These are phyloP conservation scores for Botrytis tulipae DNA, from an alignment of 2,329 filamentous ascomycete species.

Conservation along the genomic window DNA sequence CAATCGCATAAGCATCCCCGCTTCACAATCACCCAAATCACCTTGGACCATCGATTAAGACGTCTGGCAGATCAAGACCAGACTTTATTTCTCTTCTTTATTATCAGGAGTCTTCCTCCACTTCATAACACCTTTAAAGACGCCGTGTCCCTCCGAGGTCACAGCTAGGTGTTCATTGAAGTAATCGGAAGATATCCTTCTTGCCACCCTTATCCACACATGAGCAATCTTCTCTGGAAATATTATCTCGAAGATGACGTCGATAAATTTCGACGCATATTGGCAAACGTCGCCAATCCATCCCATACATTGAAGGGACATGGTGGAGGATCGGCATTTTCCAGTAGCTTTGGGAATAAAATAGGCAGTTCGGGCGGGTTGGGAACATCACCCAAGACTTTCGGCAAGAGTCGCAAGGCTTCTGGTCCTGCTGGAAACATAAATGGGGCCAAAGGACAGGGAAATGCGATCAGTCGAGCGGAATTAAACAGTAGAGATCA, in stretches of 20 bases:
- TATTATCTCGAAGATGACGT: constrained; percentile 97
- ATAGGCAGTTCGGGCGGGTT: constrained; percentile 36
- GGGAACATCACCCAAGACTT: constrained; percentile 50
- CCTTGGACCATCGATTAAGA: neutral
- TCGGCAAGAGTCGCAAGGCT: constrained; percentile 51
- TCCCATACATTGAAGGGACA: constrained; percentile 55
- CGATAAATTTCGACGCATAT: constrained; percentile 85
- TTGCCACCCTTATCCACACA: constrained; percentile 52
- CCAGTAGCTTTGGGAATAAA: constrained; percentile 43
- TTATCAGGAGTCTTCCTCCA: constrained; percentile 43
- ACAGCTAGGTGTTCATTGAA: constrained; percentile 72
- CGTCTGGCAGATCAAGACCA: constrained; percentile 24
- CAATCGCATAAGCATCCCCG: constrained; percentile 10
- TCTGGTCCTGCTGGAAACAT: constrained; percentile 49
- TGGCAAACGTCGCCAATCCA: constrained; percentile 66
- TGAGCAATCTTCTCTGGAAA: constrained; percentile 98
- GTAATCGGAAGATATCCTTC: constrained; percentile 38
- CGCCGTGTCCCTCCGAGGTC: constrained; percentile 81
- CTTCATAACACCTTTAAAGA: constrained; percentile 78
- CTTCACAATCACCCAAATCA: constrained; percentile 7
- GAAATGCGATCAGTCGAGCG: constrained; percentile 47
- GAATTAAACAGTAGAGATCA: constrained; percentile 86
- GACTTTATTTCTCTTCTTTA: constrained; percentile 13
- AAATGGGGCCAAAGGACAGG: constrained; percentile 47
- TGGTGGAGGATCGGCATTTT: constrained; percentile 43